Percentiles rank a stretch among this genome's conserved stretches.
These are phyloP conservation scores for Acer yangbiense DNA, from an alignment of 345 rosid species.

Conservation along the genomic window DNA sequence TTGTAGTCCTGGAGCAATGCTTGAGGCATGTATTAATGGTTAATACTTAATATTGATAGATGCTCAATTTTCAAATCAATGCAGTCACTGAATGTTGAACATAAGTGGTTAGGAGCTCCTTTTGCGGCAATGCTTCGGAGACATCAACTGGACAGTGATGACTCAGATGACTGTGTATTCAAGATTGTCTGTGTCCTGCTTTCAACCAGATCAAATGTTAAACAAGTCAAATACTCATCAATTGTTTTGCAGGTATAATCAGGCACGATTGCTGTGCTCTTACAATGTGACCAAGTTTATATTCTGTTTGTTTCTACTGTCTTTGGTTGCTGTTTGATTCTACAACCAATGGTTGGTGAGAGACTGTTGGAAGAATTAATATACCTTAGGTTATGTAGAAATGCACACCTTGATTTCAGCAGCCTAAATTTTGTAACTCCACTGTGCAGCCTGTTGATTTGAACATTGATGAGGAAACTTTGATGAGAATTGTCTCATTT, in stretches of 20 bases:
- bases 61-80: constrained; percentile 19
- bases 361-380: constrained; percentile 7
- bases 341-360: constrained; percentile 11
- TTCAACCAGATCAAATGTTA: constrained; percentile 65
- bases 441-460: constrained; percentile 73
- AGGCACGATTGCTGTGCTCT: constrained; percentile 13
- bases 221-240: constrained; percentile 76
- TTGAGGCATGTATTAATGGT: constrained; percentile 1
- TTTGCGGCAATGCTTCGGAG: constrained; percentile 86
- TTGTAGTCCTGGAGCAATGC: constrained; percentile 1
- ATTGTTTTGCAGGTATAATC: constrained; percentile 74
- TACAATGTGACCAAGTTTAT: not conserved
- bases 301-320: constrained; percentile 5
- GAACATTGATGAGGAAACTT: constrained; percentile 89
- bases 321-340: constrained; percentile 19
- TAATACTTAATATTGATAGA: constrained; percentile 15
- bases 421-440: constrained; percentile 27
- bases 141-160: constrained; percentile 53
- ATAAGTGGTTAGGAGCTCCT: constrained; percentile 85
- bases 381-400: constrained; percentile 1
- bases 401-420: constrained; percentile 12
- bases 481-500: constrained; percentile 82
- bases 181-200: constrained; percentile 57
- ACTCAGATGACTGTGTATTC: constrained; percentile 51
- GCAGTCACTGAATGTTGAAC: constrained; percentile 73